Percentiles rank a stretch among this genome's conserved stretches.
Evolutionary conservation across 306 rosid genomes (phyloP).

Genomic region (Astragalus membranaceus): DNA sequence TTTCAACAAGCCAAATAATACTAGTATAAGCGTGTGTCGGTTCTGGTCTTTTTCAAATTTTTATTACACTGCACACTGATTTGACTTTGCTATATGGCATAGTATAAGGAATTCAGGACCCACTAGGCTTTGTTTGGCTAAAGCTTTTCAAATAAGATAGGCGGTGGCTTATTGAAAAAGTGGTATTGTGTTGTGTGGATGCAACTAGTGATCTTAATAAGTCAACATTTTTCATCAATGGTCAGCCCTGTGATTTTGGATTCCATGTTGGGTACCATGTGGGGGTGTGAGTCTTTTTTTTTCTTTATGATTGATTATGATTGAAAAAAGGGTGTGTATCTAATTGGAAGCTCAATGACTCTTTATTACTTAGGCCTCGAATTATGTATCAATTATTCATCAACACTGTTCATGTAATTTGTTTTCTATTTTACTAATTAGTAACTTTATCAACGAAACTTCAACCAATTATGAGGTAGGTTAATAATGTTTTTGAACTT

Average conservation of each 20-base stretch:
- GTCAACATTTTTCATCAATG: slow-evolving; percentile 24
- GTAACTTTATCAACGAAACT: not conserved
- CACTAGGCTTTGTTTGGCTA: slow-evolving; percentile 15
- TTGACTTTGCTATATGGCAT: slow-evolving; percentile 28
- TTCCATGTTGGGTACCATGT: slow-evolving; percentile 51
- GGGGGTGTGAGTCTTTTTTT: slow-evolving; percentile 34
- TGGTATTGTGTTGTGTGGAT: not conserved
- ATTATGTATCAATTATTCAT: not conserved
- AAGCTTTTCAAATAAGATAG: slow-evolving; percentile 36
- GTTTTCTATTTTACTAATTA: not conserved
- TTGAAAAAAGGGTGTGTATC: slow-evolving; percentile 15
- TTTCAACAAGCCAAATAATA: slow-evolving; percentile 42
- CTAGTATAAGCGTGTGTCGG: slow-evolving; percentile 33
- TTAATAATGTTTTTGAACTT: slow-evolving; percentile 1
- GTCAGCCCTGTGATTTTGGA: slow-evolving; percentile 24
- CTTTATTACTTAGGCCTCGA: not conserved
- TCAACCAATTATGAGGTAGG: not conserved
- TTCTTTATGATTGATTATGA: slow-evolving; percentile 22
- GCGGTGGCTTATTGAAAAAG: slow-evolving; percentile 24
- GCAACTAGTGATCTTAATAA: not conserved
- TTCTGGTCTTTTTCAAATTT: not conserved
- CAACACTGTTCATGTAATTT: slow-evolving; percentile 7
- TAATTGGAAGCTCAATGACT: slow-evolving; percentile 18
- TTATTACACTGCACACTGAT: slow-evolving; percentile 1
- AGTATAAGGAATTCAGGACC: slow-evolving; percentile 27